phyloP scores from a whole-genome alignment of 495 filamentous ascomycete species.

The Penicillium turbatum region DNA sequence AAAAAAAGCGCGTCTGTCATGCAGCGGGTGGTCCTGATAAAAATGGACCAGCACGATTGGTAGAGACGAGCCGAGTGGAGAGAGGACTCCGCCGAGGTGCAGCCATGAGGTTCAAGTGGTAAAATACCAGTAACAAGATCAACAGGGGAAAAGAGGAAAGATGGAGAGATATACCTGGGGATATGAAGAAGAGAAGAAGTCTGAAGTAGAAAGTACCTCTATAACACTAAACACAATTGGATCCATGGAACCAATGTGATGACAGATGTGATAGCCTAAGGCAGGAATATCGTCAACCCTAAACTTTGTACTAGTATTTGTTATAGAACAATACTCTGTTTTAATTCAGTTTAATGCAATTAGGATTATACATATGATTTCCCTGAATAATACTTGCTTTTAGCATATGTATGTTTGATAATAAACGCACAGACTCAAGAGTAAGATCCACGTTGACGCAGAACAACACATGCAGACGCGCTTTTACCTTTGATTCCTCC shows the following conservation, averaged over 20 bases:
- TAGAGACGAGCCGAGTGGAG: not conserved
- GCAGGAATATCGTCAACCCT: not conserved
- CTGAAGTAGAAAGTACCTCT: not conserved
- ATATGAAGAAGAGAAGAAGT: not conserved
- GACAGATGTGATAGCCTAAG: not conserved
- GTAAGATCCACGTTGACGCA: conserved; percentile 1
- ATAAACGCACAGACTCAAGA: conserved; percentile 1
- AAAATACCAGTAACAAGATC: not conserved
- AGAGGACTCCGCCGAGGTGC: conserved; percentile 1
- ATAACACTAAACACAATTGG: too few relatives aligned
- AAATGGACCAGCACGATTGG: conserved; percentile 4
- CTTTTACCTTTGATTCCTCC: not conserved
- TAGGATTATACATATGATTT: too few relatives aligned
- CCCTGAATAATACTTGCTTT: not conserved
- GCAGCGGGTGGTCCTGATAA: conserved; percentile 1
- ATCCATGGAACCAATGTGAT: not conserved
- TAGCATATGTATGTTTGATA: not conserved
- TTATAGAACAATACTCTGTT: too few relatives aligned
- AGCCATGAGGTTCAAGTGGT: conserved; percentile 2
- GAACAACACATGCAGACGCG: conserved; percentile 9
- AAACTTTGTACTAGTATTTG: not conserved
- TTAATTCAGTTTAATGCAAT: too few relatives aligned
- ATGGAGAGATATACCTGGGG: not conserved
- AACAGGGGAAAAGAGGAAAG: not conserved
- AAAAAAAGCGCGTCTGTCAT: conserved; percentile 7